Evolutionary conservation across 768 basidiomycete genomes (phyloP).

Genomic region (Boletus fagicola): DNA sequence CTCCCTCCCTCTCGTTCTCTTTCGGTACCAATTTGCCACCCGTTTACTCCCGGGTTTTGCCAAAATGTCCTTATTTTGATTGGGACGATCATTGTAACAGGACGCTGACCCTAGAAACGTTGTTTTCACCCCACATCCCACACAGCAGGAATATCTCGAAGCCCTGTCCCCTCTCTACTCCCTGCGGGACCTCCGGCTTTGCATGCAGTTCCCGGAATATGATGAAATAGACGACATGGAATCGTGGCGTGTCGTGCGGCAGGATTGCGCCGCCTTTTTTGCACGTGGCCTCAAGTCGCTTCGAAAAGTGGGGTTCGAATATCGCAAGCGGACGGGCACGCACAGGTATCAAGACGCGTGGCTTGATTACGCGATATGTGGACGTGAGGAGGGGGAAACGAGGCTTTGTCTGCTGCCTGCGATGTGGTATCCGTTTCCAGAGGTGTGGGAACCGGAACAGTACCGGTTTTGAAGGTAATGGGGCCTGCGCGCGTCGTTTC

Average conservation of each 20-base stretch:
- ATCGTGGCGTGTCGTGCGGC: slow-evolving; percentile 32
- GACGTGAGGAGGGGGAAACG: slow-evolving; percentile 20
- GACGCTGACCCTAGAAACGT: slow-evolving; percentile 32
- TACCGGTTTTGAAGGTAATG: slow-evolving; percentile 21
- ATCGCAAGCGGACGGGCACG: slow-evolving; percentile 37
- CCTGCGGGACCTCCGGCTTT: slow-evolving; percentile 33
- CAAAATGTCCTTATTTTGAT: slow-evolving; percentile 23
- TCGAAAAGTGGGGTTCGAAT: slow-evolving; percentile 35
- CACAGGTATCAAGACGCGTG: slow-evolving; percentile 37
- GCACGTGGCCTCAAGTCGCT: slow-evolving; percentile 34
- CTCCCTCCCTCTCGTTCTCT: slow-evolving; percentile 13
- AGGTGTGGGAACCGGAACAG: slow-evolving; percentile 33
- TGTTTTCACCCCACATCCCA: slow-evolving; percentile 26
- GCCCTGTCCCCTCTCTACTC: slow-evolving; percentile 29
- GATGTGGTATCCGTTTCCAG: slow-evolving; percentile 35
- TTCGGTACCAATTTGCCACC: slow-evolving; percentile 7
- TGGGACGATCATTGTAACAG: slow-evolving; percentile 21
- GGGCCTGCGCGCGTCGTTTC: not conserved
- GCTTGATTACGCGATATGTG: slow-evolving; percentile 33
- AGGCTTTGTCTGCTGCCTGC: slow-evolving; percentile 25
- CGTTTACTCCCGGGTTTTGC: slow-evolving; percentile 13
- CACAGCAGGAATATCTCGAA: slow-evolving; percentile 36
- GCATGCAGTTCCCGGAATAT: slow-evolving; percentile 38
- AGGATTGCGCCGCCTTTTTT: slow-evolving; percentile 30
- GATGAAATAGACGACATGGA: slow-evolving; percentile 32